Evolutionary conservation across 2,329 filamentous ascomycete genomes (phyloP), one percentile per base, ranked within the genome.

Genomic region (Sporothrix humicola): DNA sequence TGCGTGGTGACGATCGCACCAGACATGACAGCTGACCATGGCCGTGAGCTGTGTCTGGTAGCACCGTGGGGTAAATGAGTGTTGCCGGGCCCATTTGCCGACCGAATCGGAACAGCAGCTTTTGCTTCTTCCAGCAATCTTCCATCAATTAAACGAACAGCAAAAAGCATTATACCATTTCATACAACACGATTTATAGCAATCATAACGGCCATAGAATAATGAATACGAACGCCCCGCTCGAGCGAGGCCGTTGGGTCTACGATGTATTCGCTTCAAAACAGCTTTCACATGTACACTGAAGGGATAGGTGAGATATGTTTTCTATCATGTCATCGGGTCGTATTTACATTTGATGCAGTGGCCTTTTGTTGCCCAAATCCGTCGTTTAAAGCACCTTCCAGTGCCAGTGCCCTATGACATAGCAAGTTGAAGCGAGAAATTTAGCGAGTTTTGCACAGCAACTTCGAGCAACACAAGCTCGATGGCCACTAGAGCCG

Each of bases 341-440:
- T 26, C 42, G 42, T 66, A 66, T 66, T 66, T 48, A 46, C 61
- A 66, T 7, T 48, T 66, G 10, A 42, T 44, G 42, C 13, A 48
- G 61, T 66, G 23, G 37, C 17, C 42, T 20, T n/a, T 48, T 48
- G 46, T 66, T 66, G 61, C 42, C 42, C 42, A 13, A n/a, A 2
- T n/a, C 61, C n/a, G 42, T 65, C 7, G 37, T 20, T 46, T 12
- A 26, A 46, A 26, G 59, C 37, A 13, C 4, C 13, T 20, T 59
- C 20, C 65, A 50, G 65, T 68, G 8, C 46, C 7, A 13, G 23
- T 5, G 23, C 13, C 61, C 31, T 68, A 20, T 50, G 46, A 66
- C 73, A 71, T 56, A 74, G 73, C 73, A 66, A 70, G n/a, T n/a
- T 42, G 42, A 26, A 17, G 31, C 52, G 52, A 56, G 52, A 56